These are phyloP conservation scores for Cydonia oblonga DNA, from an alignment of 331 rosid species.

Conservation along the genomic window DNA sequence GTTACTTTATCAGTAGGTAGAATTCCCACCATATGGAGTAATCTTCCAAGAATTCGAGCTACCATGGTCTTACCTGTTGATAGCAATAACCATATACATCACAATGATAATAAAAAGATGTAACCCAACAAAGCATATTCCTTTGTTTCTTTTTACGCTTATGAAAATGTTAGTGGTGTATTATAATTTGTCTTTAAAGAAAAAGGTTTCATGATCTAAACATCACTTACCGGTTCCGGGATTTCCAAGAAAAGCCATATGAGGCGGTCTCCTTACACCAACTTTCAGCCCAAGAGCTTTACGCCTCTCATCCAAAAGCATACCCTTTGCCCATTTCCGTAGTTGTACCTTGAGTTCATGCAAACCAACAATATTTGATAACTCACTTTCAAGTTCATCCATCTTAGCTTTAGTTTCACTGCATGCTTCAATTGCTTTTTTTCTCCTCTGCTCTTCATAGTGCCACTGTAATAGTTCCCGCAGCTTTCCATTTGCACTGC, in stretches of 20 bases:
- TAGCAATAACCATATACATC: neutral
- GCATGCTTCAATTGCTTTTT: conserved; percentile 78
- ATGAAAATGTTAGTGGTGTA: neutral
- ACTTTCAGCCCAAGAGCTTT: conserved; percentile 83
- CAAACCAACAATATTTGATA: conserved; percentile 75
- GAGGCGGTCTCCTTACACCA: conserved; percentile 86
- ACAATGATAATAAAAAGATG: neutral
- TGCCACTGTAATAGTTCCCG: conserved; percentile 45
- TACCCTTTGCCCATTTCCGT: conserved; percentile 93
- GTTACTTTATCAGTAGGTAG: conserved; percentile 82
- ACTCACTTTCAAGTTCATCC: conserved; percentile 74
- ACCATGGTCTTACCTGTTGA: conserved; percentile 91
- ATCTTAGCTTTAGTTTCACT: conserved; percentile 78
- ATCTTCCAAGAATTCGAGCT: conserved; percentile 82
- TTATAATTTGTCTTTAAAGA: neutral
- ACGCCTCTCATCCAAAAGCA: conserved; percentile 98
- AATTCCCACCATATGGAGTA: conserved; percentile 92
- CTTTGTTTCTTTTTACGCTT: neutral
- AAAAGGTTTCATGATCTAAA: neutral
- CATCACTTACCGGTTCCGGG: conserved; percentile 78
- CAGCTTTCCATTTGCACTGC: conserved; percentile 64
- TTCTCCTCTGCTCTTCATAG: conserved; percentile 73
- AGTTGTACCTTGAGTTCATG: conserved; percentile 72
- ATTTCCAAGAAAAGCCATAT: conserved; percentile 97
- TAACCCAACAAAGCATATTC: neutral